Conservation (phyloP, 805 yeast genomes). For the Scheffersomyces spartinae region DNA sequence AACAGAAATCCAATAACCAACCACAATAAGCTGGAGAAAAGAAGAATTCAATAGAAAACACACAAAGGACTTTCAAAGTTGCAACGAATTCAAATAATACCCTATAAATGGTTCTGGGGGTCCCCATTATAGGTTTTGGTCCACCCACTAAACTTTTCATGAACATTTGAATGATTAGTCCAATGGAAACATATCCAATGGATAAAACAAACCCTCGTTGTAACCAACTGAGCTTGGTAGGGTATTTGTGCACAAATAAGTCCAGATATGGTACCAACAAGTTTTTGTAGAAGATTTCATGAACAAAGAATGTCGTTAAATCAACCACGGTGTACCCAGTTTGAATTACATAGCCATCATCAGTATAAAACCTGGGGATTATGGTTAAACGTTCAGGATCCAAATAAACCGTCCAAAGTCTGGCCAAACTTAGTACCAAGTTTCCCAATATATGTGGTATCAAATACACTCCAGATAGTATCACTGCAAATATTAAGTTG, state of each 20-base stretch:
- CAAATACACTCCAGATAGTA: slow-evolving; percentile 31
- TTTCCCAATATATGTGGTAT: slow-evolving; percentile 39
- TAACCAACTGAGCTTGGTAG: no score
- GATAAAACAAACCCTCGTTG: slow-evolving; percentile 23
- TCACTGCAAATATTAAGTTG: slow-evolving; percentile 20
- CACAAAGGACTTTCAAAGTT: slow-evolving; percentile 61
- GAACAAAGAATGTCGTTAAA: slow-evolving; percentile 5
- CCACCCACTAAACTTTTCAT: slow-evolving; percentile 18
- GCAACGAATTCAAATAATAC: slow-evolving; percentile 42
- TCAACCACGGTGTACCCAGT: no score
- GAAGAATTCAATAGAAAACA: slow-evolving; percentile 72
- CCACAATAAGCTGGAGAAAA: slow-evolving; percentile 87
- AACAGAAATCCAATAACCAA: slow-evolving; percentile 53
- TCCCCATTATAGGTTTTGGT: slow-evolving; percentile 36
- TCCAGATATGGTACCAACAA: no score
- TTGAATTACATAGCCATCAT: no score
- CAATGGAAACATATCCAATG: slow-evolving; percentile 21
- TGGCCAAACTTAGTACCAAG: no score
- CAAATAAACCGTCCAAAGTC: no score
- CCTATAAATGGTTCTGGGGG: slow-evolving; percentile 39
- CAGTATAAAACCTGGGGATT: slow-evolving; percentile 4
- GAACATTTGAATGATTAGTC: slow-evolving; percentile 11
- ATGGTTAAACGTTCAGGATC: no score
- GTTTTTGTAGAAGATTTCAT: slow-evolving; percentile 7
- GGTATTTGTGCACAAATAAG: no score